A percentile compares a stretch with the other conserved stretches of the same genome.
Conservation (phyloP, 306 rosid genomes). For the Trifolium subterraneum region DNA sequence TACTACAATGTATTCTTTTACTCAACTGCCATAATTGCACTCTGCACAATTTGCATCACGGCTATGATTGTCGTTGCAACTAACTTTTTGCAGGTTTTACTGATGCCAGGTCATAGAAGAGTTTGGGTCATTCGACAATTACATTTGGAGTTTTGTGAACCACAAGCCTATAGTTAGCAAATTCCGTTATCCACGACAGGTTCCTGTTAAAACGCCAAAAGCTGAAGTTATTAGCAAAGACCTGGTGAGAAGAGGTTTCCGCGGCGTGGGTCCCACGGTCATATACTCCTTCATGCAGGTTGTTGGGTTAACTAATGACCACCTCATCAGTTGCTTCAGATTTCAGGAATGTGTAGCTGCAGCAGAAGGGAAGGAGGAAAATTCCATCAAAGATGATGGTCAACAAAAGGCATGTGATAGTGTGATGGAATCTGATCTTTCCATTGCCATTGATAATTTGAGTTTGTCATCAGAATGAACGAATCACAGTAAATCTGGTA, state of each 20-base stretch:
- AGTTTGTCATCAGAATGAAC: conserved; percentile 58
- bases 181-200: conserved; percentile 79
- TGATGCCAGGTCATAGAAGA: conserved; percentile 77
- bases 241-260: conserved; percentile 79
- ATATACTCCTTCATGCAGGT: conserved; percentile 87
- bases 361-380: conserved; percentile 63
- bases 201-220: conserved; percentile 80
- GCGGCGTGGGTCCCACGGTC: conserved; percentile 76
- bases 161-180: conserved; percentile 71
- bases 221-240: conserved; percentile 87
- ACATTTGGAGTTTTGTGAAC: conserved; percentile 87
- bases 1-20: conserved; percentile 29
- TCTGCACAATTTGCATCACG: conserved; percentile 26
- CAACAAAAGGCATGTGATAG: conserved; percentile 47
- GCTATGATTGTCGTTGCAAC: conserved; percentile 47
- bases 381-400: conserved; percentile 46
- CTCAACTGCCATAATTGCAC: conserved; percentile 45
- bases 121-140: conserved; percentile 75
- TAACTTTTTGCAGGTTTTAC: conserved; percentile 67
- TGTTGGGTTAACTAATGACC: conserved; percentile 81
- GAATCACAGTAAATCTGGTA: conserved; percentile 47
- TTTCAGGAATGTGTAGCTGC: conserved; percentile 66
- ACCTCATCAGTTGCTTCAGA: conserved; percentile 79
- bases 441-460: conserved; percentile 67
- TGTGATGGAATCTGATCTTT: conserved; percentile 54